Evolutionary conservation across 1,139 yeast genomes (phyloP).

Genomic region (Geotrichum cucujoidarum): DNA sequence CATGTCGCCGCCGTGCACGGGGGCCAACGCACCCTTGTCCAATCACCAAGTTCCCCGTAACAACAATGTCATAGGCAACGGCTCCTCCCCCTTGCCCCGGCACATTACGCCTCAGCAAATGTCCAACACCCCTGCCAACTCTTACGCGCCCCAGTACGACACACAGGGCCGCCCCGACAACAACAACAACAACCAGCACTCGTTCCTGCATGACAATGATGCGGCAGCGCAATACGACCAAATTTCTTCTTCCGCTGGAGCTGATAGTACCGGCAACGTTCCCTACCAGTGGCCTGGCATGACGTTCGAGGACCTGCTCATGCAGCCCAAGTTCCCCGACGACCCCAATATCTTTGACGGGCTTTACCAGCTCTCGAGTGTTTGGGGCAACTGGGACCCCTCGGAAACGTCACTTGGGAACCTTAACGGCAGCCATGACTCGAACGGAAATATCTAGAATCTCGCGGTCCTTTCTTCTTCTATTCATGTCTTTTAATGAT

Average conservation of each 20-base stretch:
- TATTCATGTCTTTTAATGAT: too few relatives aligned
- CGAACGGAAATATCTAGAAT: too few relatives aligned
- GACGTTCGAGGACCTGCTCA: background rate
- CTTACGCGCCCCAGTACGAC: background rate
- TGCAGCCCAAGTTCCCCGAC: slow-evolving; percentile 6
- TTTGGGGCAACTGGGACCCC: slow-evolving; percentile 4
- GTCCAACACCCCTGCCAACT: background rate
- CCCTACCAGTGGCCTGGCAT: background rate
- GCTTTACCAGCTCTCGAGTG: background rate
- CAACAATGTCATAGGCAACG: background rate
- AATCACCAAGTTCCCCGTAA: background rate
- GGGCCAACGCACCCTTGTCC: background rate
- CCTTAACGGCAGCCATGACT: too few relatives aligned
- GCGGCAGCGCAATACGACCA: too few relatives aligned
- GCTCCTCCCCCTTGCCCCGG: background rate
- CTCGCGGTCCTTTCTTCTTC: too few relatives aligned
- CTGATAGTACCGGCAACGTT: background rate
- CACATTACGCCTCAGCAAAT: background rate
- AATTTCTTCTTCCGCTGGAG: too few relatives aligned
- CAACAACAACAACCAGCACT: background rate
- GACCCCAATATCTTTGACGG: slow-evolving; percentile 9
- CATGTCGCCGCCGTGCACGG: background rate
- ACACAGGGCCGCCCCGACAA: background rate
- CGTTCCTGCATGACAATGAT: background rate
- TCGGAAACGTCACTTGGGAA: too few relatives aligned